Percentiles rank a stretch among this genome's conserved stretches.
phyloP scores from a whole-genome alignment of 176 grass and related monocot genomes.

The Lolium perenne region DNA sequence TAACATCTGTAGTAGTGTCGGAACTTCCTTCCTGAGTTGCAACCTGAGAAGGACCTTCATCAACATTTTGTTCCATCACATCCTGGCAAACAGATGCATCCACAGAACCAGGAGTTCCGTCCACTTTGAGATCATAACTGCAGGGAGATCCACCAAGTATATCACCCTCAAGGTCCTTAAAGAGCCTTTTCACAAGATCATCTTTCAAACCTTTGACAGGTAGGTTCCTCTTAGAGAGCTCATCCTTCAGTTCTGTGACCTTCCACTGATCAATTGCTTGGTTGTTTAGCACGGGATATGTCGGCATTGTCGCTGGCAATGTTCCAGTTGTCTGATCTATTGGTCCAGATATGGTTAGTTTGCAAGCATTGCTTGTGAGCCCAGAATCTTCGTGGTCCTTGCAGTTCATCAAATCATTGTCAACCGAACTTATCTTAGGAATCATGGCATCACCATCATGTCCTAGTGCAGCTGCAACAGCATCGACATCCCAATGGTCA shows the following conservation, averaged over 20 bases:
- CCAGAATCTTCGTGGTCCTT: constrained; percentile 17
- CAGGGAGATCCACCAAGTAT: constrained; percentile 4
- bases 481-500: constrained; percentile 18
- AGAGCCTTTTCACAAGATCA: constrained; percentile 73
- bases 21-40: constrained; percentile 17
- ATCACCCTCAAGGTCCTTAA: constrained; percentile 56
- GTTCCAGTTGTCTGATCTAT: not conserved
- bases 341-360: not conserved
- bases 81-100: constrained; percentile 31
- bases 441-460: constrained; percentile 27
- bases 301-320: constrained; percentile 44
- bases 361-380: not conserved
- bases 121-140: constrained; percentile 8
- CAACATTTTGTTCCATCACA: constrained; percentile 38
- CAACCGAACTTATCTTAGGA: constrained; percentile 31
- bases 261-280: constrained; percentile 87
- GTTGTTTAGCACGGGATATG: constrained; percentile 63
- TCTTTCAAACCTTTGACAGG: constrained; percentile 74
- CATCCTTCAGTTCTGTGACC: constrained; percentile 81
- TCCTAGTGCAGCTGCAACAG: constrained; percentile 12
- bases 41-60: constrained; percentile 28
- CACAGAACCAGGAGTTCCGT: not conserved
- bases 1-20: not conserved
- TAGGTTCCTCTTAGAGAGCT: constrained; percentile 68
- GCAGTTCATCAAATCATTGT: not conserved